phyloP scores from a whole-genome alignment of 257 asterid species.

The Solanum verrucosum region DNA sequence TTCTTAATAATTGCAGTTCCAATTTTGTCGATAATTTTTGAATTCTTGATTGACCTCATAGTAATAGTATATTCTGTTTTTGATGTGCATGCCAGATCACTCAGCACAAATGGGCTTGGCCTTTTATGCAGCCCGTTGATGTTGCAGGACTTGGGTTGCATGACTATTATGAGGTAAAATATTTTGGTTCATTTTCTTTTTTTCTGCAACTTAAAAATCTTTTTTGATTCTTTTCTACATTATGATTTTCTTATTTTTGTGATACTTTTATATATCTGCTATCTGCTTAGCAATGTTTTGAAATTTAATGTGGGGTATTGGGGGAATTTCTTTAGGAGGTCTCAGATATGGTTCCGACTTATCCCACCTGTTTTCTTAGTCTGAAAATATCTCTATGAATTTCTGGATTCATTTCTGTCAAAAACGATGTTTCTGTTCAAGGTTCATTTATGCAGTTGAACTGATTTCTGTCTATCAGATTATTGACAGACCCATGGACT shows the following conservation, averaged over 20 bases:
- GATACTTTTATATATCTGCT: not conserved
- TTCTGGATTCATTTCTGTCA: not conserved
- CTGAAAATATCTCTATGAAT: not conserved
- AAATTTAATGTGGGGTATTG: not conserved
- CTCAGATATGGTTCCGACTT: not conserved
- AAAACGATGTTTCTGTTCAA: not conserved
- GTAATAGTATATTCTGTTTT: conserved; percentile 1
- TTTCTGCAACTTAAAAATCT: not conserved
- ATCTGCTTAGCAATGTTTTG: not conserved
- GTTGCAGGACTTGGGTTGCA: conserved; percentile 89
- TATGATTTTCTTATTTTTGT: not conserved
- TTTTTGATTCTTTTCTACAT: not conserved
- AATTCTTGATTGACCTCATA: not conserved
- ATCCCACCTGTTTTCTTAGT: not conserved
- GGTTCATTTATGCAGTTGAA: not conserved
- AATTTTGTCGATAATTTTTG: not conserved
- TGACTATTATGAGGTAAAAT: conserved; percentile 73
- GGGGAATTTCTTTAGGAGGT: not conserved
- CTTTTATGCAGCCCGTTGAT: conserved; percentile 95
- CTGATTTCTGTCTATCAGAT: conserved; percentile 42
- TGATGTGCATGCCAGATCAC: conserved; percentile 51
- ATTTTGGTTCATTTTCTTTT: not conserved
- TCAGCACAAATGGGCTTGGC: conserved; percentile 97
- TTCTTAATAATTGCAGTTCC: not conserved
- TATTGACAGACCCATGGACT: conserved; percentile 98